Evolutionary conservation across 805 yeast species (phyloP).

Genomic region (Cyberlindnera xishuangbannaensis): DNA sequence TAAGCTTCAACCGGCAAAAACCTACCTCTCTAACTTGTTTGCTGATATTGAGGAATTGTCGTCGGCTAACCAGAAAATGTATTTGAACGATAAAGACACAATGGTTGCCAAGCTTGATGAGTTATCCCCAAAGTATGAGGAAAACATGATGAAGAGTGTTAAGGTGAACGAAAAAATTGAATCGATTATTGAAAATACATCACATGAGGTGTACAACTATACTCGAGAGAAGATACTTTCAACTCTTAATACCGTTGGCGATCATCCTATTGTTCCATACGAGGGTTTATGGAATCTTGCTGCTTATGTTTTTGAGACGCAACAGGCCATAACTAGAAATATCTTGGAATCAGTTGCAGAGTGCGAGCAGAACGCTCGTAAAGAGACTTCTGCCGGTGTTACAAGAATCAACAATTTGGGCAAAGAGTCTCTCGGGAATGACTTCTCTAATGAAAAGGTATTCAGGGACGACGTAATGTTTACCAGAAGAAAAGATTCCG

Average conservation of each 20-base stretch:
- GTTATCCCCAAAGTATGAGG: conserved; percentile 61
- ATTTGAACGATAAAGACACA: conserved; percentile 42
- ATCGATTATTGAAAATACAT: conserved; percentile 53
- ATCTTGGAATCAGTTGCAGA: conserved; percentile 56
- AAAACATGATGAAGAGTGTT: conserved; percentile 44
- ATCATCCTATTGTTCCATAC: conserved; percentile 45
- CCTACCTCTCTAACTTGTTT: conserved; percentile 66
- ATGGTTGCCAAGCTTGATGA: conserved; percentile 44
- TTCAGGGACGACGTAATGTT: conserved; percentile 81
- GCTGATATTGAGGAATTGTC: conserved; percentile 60
- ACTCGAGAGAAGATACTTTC: conserved; percentile 48
- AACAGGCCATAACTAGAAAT: conserved; percentile 57
- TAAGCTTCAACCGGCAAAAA: conserved; percentile 88
- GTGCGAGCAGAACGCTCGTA: conserved; percentile 68
- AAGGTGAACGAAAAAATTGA: conserved; percentile 55
- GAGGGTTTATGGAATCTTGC: conserved; percentile 58
- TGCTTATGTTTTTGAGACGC: conserved; percentile 66
- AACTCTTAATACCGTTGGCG: conserved; percentile 48
- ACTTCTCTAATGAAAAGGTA: conserved; percentile 46
- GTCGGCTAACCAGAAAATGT: conserved; percentile 52
- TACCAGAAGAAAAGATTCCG: conserved; percentile 59
- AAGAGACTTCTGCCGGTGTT: conserved; percentile 54
- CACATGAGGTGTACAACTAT: conserved; percentile 51
- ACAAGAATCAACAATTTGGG: conserved; percentile 60
- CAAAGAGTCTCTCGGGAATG: conserved; percentile 54